Conservation (phyloP, 2,329 filamentous ascomycete genomes). For the Neopestalotiopsis clavispora region DNA sequence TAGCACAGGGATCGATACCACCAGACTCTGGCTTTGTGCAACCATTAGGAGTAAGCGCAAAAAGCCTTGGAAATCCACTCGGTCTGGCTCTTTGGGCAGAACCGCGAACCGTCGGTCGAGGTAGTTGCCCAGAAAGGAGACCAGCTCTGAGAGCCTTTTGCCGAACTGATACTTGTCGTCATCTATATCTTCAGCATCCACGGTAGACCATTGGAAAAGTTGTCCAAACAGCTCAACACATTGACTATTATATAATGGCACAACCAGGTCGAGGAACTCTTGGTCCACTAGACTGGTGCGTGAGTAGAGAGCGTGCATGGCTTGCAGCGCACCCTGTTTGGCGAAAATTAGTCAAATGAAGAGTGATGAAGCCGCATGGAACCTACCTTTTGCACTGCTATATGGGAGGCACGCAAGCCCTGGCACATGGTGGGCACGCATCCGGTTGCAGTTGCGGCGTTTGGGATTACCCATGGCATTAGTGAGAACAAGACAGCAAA, state of each 20-base stretch:
- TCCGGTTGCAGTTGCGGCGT: slow-evolving; percentile 74
- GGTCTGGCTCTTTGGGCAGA: slow-evolving; percentile 58
- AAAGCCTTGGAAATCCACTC: slow-evolving; percentile 73
- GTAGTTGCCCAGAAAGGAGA: slow-evolving; percentile 84
- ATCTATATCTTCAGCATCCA: slow-evolving; percentile 82
- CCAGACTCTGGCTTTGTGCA: slow-evolving; percentile 82
- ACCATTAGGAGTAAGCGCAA: slow-evolving; percentile 80
- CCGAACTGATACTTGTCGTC: slow-evolving; percentile 90
- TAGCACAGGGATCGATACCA: slow-evolving; percentile 90
- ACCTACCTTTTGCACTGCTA: slow-evolving; percentile 75
- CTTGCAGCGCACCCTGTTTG: slow-evolving; percentile 76
- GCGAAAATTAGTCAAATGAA: background rate
- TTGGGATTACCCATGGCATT: slow-evolving; percentile 86
- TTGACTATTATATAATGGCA: slow-evolving; percentile 76
- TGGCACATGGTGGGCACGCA: slow-evolving; percentile 74
- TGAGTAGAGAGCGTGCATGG: slow-evolving; percentile 81
- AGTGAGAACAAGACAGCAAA: slow-evolving; percentile 79
- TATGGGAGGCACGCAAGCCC: slow-evolving; percentile 71
- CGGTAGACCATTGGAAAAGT: slow-evolving; percentile 79
- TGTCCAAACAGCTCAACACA: slow-evolving; percentile 74
- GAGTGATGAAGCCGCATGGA: slow-evolving; percentile 6
- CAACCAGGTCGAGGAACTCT: slow-evolving; percentile 79
- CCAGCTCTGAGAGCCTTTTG: slow-evolving; percentile 92
- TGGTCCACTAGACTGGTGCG: slow-evolving; percentile 75
- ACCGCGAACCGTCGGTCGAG: slow-evolving; percentile 77